Percentiles rank a stretch among this genome's conserved stretches.
Evolutionary conservation across 352 stramenopile species (phyloP).

Genomic region (Blastocystis sp.): DNA sequence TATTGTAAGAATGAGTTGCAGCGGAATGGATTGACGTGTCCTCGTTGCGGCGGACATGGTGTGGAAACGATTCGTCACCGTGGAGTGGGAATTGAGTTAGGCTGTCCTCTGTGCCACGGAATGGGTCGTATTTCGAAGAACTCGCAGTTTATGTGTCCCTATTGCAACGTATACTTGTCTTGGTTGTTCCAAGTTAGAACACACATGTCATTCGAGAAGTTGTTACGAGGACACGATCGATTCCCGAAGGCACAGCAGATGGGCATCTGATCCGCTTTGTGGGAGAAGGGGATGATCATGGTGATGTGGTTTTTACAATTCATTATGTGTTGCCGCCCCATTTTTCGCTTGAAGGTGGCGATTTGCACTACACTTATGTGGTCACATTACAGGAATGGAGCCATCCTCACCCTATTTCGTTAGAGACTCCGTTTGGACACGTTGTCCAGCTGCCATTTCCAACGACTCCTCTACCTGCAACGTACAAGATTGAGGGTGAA

Average conservation of each 20-base stretch:
- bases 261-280: not conserved
- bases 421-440: constrained; percentile 12
- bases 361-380: not conserved
- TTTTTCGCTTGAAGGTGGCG: not conserved
- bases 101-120: constrained; percentile 1
- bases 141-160: not conserved
- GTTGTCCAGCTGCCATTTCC: not conserved
- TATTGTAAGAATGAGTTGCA: not conserved
- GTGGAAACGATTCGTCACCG: not conserved
- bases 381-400: not conserved
- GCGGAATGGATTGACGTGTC: not conserved
- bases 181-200: not conserved
- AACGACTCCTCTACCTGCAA: not conserved
- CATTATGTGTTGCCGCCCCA: not conserved
- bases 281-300: not conserved
- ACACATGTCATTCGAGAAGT: not conserved
- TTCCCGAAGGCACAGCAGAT: constrained; percentile 2
- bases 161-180: not conserved
- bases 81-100: not conserved
- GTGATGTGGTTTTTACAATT: not conserved
- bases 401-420: not conserved
- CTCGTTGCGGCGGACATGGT: not conserved
- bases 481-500: not conserved
- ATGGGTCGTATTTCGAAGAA: not conserved
- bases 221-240: not conserved